Conservation (phyloP, 257 asterid genomes). For the Nicotiana tabacum region DNA sequence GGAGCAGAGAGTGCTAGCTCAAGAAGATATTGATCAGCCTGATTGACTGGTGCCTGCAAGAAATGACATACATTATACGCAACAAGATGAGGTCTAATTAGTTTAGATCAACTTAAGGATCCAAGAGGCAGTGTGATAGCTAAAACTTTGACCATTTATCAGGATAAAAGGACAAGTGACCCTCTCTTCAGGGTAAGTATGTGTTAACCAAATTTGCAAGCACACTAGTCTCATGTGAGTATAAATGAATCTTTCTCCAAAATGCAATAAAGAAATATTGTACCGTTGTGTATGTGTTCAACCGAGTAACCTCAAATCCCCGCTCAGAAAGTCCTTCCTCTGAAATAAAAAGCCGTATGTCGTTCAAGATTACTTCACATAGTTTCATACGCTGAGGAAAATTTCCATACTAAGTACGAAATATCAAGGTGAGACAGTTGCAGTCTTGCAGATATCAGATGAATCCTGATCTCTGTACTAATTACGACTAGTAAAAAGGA, state of each 20-base stretch:
- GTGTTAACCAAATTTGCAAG: not conserved
- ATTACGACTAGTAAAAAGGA: not conserved
- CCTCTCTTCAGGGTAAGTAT: not conserved
- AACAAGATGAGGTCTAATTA: not conserved
- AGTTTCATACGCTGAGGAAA: not conserved
- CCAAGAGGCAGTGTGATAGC: not conserved
- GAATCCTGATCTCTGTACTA: not conserved
- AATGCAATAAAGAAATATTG: not conserved
- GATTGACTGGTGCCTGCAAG: constrained; percentile 48
- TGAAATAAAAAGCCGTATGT: constrained; percentile 26
- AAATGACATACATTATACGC: constrained; percentile 6
- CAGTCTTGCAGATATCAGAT: not conserved
- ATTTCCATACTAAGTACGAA: not conserved
- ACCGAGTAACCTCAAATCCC: constrained; percentile 82
- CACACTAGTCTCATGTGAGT: not conserved
- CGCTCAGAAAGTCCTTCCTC: constrained; percentile 86
- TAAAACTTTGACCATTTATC: not conserved
- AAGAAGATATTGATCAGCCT: constrained; percentile 45
- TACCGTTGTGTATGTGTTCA: constrained; percentile 97
- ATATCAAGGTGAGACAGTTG: not conserved
- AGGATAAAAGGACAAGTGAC: not conserved
- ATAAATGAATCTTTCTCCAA: not conserved
- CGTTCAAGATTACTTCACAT: not conserved
- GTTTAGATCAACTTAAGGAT: not conserved
- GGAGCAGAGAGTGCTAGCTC: constrained; percentile 63